phyloP scores from a whole-genome alignment of 2,329 filamentous ascomycete species.

The Talaromyces sp. region DNA sequence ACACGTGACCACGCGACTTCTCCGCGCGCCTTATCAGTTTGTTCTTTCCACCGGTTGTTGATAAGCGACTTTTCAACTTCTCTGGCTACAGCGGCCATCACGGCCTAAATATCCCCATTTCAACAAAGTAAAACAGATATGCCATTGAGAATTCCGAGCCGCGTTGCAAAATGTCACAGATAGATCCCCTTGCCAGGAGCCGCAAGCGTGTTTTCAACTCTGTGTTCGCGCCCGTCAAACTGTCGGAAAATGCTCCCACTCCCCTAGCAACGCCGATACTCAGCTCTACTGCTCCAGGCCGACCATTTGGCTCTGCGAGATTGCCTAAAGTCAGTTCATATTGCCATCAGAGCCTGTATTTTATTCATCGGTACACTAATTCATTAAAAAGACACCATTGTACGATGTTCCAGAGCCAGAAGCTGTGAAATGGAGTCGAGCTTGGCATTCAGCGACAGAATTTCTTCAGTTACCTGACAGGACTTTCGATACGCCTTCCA shows the following conservation, averaged over 20 bases:
- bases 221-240: slow-evolving; percentile 40
- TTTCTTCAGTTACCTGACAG: slow-evolving; percentile 39
- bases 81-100: not conserved
- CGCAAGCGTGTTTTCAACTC: slow-evolving; percentile 44
- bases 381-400: not conserved
- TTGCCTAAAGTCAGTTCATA: not conserved
- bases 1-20: slow-evolving; percentile 17
- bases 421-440: slow-evolving; percentile 36
- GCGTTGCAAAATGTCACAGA: slow-evolving; percentile 24
- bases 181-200: slow-evolving; percentile 23
- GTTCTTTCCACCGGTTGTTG: not conserved
- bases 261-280: slow-evolving; percentile 25
- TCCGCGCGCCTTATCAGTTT: slow-evolving; percentile 7
- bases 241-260: slow-evolving; percentile 31
- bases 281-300: slow-evolving; percentile 20
- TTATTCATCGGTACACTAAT: not conserved
- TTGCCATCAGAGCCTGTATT: not conserved
- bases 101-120: not conserved
- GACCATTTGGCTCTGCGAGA: slow-evolving; percentile 18
- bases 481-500: slow-evolving; percentile 28
- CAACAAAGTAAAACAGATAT: not conserved
- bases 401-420: slow-evolving; percentile 24
- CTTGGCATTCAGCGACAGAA: slow-evolving; percentile 40
- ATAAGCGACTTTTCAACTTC: not conserved
- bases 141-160: slow-evolving; percentile 14